phyloP scores from a whole-genome alignment of 805 yeast genomes.

The Candida oleophila region DNA sequence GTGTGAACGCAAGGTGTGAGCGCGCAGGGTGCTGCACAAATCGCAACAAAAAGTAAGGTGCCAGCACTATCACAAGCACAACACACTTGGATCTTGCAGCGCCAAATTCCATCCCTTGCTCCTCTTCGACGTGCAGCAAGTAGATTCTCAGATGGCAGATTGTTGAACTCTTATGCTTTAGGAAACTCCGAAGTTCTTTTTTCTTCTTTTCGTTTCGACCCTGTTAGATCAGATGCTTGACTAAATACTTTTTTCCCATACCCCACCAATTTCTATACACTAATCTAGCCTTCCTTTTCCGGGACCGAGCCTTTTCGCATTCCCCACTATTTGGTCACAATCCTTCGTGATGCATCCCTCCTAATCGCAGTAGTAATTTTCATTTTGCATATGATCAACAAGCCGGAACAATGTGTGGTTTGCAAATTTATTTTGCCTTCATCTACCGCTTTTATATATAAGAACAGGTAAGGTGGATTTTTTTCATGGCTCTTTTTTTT shows the following conservation, averaged over 20 bases:
- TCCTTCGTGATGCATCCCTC: neutral
- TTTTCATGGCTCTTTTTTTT: neutral
- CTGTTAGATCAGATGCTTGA: neutral
- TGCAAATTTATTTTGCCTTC: neutral
- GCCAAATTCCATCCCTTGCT: too few relatives aligned
- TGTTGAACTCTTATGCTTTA: too few relatives aligned
- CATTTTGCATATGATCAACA: neutral
- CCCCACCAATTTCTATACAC: neutral
- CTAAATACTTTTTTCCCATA: too few relatives aligned
- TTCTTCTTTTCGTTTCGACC: too few relatives aligned
- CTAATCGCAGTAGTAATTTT: neutral
- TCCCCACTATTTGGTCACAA: neutral
- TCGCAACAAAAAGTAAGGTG: too few relatives aligned
- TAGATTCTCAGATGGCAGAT: too few relatives aligned
- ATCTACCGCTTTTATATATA: neutral
- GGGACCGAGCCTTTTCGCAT: neutral
- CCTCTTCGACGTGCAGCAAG: too few relatives aligned
- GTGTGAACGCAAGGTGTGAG: neutral
- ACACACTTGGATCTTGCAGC: too few relatives aligned
- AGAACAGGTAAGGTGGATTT: neutral
- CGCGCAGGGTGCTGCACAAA: neutral
- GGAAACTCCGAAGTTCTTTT: too few relatives aligned
- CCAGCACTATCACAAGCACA: too few relatives aligned
- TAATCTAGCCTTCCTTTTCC: neutral
- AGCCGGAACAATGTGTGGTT: neutral